phyloP scores from a whole-genome alignment of 2,329 filamentous ascomycete species.

The Fusarium albosuccineum region DNA sequence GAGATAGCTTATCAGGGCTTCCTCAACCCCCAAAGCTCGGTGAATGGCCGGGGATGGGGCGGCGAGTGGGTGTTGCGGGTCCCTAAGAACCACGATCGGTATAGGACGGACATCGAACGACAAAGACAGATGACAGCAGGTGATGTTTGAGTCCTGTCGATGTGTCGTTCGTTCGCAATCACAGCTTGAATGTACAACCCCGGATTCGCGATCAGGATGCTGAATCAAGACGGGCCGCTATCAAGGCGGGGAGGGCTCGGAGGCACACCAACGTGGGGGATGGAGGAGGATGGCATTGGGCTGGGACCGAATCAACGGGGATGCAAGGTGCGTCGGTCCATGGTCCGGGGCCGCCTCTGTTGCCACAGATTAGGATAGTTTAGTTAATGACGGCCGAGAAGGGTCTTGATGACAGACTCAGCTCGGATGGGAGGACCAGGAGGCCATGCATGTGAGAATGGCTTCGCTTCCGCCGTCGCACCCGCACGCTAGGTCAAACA shows the following conservation, averaged over 20 bases:
- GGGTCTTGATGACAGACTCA: not conserved
- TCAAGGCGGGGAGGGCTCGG: conserved; percentile 31
- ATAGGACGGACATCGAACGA: conserved; percentile 26
- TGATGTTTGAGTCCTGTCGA: conserved; percentile 16
- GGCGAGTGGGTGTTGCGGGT: conserved; percentile 40
- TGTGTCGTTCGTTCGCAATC: not conserved
- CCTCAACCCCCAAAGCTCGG: conserved; percentile 25
- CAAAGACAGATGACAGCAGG: conserved; percentile 20
- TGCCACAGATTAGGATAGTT: conserved; percentile 16
- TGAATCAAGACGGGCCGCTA: conserved; percentile 24
- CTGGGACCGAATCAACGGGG: conserved; percentile 25
- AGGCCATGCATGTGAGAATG: conserved; percentile 1
- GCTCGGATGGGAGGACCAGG: not conserved
- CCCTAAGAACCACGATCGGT: conserved; percentile 25
- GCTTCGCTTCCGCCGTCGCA: conserved; percentile 6
- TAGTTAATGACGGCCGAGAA: not conserved
- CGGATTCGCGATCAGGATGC: conserved; percentile 17
- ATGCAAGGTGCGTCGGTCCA: conserved; percentile 33
- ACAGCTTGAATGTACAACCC: conserved; percentile 24
- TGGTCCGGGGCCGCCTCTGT: conserved; percentile 17
- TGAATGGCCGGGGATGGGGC: conserved; percentile 33
- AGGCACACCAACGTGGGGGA: conserved; percentile 38
- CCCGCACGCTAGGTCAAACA: conserved; percentile 4
- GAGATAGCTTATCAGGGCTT: conserved; percentile 47
- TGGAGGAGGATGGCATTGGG: conserved; percentile 17